Conservation (phyloP, 495 filamentous ascomycete genomes). For the Hamigera avellanea region DNA sequence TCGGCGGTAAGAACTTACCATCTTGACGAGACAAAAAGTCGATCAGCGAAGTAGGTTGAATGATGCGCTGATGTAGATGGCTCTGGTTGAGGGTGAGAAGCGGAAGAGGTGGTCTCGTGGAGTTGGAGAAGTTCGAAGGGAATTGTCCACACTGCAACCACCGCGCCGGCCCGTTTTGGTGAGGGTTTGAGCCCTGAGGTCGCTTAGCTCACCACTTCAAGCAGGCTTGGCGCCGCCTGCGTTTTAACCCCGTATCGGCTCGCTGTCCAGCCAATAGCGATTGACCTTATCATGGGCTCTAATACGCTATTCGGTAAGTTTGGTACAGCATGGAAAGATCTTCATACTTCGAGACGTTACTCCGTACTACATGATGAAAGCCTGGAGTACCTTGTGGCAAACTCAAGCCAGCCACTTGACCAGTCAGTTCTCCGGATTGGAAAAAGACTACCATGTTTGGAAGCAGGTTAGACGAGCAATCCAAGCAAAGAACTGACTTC, state of each 20-base stretch:
- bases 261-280: neutral
- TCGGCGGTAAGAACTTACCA: slow-evolving; percentile 21
- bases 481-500: too few species aligned
- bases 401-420: too few species aligned
- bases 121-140: slow-evolving; percentile 29
- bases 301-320: too few species aligned
- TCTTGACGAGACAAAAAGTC: slow-evolving; percentile 36
- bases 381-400: too few species aligned
- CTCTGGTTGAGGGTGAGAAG: slow-evolving; percentile 29
- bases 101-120: slow-evolving; percentile 25
- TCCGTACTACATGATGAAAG: too few species aligned
- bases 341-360: too few species aligned
- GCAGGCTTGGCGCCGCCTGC: too few species aligned
- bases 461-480: too few species aligned
- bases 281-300: too few species aligned
- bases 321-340: too few species aligned
- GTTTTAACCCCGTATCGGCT: neutral
- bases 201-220: slow-evolving; percentile 20
- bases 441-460: too few species aligned
- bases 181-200: slow-evolving; percentile 35
- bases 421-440: too few species aligned
- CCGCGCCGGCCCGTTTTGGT: slow-evolving; percentile 16
- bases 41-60: slow-evolving; percentile 38
- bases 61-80: slow-evolving; percentile 37
- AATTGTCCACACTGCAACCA: slow-evolving; percentile 12